A percentile compares a stretch with the other conserved stretches of the same genome.
phyloP scores from a whole-genome alignment of 2,329 filamentous ascomycete species.

The Clonostachys solani region DNA sequence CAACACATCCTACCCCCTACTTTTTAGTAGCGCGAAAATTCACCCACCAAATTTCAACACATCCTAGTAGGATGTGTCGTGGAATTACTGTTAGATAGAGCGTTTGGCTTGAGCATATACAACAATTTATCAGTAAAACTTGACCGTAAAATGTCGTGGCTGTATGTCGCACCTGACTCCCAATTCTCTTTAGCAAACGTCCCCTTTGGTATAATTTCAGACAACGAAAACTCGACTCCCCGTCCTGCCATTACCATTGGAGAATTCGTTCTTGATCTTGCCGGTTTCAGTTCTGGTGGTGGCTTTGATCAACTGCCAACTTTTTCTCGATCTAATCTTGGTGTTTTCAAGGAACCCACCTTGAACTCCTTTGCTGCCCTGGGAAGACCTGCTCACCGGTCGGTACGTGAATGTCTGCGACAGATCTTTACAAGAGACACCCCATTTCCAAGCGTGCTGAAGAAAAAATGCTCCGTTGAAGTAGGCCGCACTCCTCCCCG shows the following conservation, averaged over 20 bases:
- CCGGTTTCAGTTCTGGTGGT: constrained; percentile 44
- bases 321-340: constrained; percentile 12
- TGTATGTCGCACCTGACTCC: constrained; percentile 11
- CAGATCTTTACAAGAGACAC: constrained; percentile 54
- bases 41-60: no score
- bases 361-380: constrained; percentile 36
- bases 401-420: constrained; percentile 66
- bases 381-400: constrained; percentile 65
- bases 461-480: constrained; percentile 25
- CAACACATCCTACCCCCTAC: no score
- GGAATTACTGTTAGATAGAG: no score
- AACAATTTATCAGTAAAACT: no score
- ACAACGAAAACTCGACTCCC: constrained; percentile 45
- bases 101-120: no score
- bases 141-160: no score
- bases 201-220: constrained; percentile 77
- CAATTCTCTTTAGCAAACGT: constrained; percentile 74
- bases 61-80: no score
- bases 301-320: constrained; percentile 28
- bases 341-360: constrained; percentile 15
- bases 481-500: constrained; percentile 16
- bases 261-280: constrained; percentile 65
- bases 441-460: constrained; percentile 21
- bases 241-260: constrained; percentile 71
- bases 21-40: no score